phyloP scores from a whole-genome alignment of 805 yeast genomes.

The Sungouiella blattae region DNA sequence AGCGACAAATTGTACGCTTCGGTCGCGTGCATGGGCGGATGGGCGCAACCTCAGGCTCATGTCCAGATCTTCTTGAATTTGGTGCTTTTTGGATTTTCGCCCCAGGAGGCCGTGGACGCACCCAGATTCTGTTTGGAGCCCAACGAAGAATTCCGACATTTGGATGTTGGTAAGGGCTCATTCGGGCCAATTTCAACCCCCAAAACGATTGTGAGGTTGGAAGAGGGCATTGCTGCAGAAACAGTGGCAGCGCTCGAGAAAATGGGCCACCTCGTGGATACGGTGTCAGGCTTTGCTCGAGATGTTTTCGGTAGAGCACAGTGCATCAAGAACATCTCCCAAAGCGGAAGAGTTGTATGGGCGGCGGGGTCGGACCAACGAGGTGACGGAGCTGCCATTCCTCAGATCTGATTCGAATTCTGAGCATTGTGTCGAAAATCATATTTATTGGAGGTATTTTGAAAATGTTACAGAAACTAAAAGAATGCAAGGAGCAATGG shows the following conservation, averaged over 20 bases:
- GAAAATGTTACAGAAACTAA: no score
- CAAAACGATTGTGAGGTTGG: constrained; percentile 57
- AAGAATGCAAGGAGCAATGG: constrained; percentile 8
- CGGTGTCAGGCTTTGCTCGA: constrained; percentile 42
- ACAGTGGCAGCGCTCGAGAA: constrained; percentile 43
- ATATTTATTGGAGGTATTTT: no score
- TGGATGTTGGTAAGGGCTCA: constrained; percentile 56
- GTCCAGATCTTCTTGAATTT: constrained; percentile 72
- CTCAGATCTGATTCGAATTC: constrained; percentile 30
- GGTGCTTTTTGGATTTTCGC: constrained; percentile 56
- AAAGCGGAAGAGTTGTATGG: constrained; percentile 45
- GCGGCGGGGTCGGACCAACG: constrained; percentile 77
- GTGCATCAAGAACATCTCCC: constrained; percentile 50
- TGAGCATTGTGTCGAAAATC: no score
- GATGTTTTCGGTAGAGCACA: constrained; percentile 67
- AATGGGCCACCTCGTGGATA: constrained; percentile 56
- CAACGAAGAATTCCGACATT: constrained; percentile 33
- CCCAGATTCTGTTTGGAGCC: constrained; percentile 69
- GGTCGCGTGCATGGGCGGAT: constrained; percentile 86
- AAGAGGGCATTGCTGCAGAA: constrained; percentile 54
- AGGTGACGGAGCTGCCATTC: constrained; percentile 80
- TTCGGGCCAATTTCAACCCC: constrained; percentile 63
- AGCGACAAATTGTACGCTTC: constrained; percentile 56
- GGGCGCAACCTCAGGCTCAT: constrained; percentile 84
- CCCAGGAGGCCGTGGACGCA: constrained; percentile 72